phyloP scores from a whole-genome alignment of 257 asterid genomes.

The Eucommia ulmoides region DNA sequence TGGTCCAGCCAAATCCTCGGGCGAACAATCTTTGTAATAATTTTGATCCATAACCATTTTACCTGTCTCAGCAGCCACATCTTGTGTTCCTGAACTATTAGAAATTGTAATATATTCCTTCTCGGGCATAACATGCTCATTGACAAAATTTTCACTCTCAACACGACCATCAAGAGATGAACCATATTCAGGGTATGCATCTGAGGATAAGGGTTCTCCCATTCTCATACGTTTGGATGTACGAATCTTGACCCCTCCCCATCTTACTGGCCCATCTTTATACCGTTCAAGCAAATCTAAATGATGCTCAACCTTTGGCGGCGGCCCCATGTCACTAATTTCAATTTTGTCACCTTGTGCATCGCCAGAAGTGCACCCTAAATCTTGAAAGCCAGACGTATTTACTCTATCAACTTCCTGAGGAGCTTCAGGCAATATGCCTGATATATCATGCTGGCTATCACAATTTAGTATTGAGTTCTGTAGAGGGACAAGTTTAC shows the following conservation, averaged over 20 bases:
- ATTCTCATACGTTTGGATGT: constrained; percentile 60
- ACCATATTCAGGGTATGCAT: constrained; percentile 26
- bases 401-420: constrained; percentile 20
- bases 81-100: constrained; percentile 26
- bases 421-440: constrained; percentile 37
- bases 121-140: constrained; percentile 23
- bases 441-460: constrained; percentile 27
- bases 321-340: constrained; percentile 21
- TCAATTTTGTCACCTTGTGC: constrained; percentile 28
- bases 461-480: constrained; percentile 17
- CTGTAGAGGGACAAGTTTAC: constrained; percentile 25
- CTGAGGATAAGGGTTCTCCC: constrained; percentile 40
- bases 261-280: constrained; percentile 52
- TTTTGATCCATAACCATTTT: constrained; percentile 24
- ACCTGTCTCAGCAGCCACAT: constrained; percentile 27
- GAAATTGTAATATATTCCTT: constrained; percentile 18
- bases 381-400: constrained; percentile 13
- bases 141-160: constrained; percentile 25
- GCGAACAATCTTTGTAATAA: constrained; percentile 12
- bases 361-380: constrained; percentile 15
- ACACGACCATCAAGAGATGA: constrained; percentile 27
- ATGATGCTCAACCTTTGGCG: constrained; percentile 20
- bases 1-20: constrained; percentile 20
- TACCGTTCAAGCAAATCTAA: constrained; percentile 65
- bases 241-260: constrained; percentile 91